A percentile compares a stretch with the other conserved stretches of the same genome.
phyloP scores from a whole-genome alignment of 306 rosid genomes.

The Hylodesmum podocarpum region DNA sequence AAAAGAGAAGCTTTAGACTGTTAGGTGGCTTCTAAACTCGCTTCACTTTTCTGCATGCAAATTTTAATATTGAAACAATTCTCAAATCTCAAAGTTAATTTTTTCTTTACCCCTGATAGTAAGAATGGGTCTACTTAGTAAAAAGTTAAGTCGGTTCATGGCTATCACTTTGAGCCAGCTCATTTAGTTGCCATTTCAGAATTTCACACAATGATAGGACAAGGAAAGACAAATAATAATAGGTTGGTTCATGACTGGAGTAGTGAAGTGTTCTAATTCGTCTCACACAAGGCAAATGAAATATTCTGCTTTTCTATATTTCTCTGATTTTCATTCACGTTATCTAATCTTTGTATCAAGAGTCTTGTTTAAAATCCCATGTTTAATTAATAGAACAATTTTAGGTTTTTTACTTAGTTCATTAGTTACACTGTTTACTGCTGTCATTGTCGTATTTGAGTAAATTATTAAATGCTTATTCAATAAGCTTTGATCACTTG shows the following conservation, averaged over 20 bases:
- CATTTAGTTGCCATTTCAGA: background rate
- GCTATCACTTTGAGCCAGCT: background rate
- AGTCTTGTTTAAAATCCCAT: background rate
- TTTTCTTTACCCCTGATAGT: background rate
- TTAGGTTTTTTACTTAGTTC: background rate
- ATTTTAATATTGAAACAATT: background rate
- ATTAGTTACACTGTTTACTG: background rate
- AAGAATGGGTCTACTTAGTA: background rate
- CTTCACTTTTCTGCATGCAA: background rate
- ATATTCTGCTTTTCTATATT: background rate
- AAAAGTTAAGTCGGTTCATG: background rate
- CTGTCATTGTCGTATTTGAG: background rate
- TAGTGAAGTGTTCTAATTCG: background rate
- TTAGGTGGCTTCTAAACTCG: background rate
- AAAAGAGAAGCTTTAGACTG: background rate
- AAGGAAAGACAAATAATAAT: too few relatives aligned
- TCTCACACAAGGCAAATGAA: background rate
- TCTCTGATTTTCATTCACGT: background rate
- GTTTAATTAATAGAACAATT: background rate
- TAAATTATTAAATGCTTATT: background rate
- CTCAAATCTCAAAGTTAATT: background rate
- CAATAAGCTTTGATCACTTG: background rate
- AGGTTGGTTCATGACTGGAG: too few relatives aligned
- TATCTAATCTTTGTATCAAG: background rate
- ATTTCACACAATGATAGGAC: background rate